Evolutionary conservation across 345 rosid species (phyloP).

Genomic region (Murraya koenigii): DNA sequence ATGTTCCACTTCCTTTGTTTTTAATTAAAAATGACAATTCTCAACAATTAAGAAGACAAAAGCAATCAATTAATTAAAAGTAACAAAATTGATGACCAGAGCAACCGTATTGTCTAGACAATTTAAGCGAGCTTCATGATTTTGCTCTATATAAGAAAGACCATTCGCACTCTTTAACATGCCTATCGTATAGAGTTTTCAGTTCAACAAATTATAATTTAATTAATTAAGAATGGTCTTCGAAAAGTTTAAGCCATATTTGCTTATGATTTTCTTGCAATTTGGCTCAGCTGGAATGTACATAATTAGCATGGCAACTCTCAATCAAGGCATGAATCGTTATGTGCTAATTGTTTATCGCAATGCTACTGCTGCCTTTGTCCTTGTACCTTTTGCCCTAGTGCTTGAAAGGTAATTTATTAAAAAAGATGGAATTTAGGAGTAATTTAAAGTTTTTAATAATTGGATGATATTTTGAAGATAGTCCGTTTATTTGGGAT

Average conservation of each 20-base stretch:
- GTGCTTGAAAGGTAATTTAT: constrained; percentile 46
- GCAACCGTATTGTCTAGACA: not conserved
- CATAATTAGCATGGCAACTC: constrained; percentile 56
- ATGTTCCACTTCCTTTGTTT: not conserved
- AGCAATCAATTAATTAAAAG: not conserved
- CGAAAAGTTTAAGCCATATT: constrained; percentile 45
- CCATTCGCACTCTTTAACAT: not conserved
- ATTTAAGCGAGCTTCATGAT: too few relatives aligned
- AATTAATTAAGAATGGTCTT: constrained; percentile 15
- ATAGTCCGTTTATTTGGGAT: too few relatives aligned
- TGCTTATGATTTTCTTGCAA: constrained; percentile 71
- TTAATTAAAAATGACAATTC: not conserved
- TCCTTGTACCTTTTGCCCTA: constrained; percentile 74
- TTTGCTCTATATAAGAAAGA: not conserved
- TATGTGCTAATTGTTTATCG: constrained; percentile 72
- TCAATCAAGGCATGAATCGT: constrained; percentile 75
- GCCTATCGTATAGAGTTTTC: not conserved
- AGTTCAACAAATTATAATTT: not conserved
- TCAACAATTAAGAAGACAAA: not conserved
- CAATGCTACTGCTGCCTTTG: constrained; percentile 66
- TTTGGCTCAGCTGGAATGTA: constrained; percentile 67
- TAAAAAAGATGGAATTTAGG: too few relatives aligned
- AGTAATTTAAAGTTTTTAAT: too few relatives aligned
- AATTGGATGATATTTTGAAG: too few relatives aligned
- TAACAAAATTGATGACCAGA: not conserved